Evolutionary conservation across 345 rosid species (phyloP), one percentile per base, ranked within the genome.

Genomic region (Corymbia maculata): DNA sequence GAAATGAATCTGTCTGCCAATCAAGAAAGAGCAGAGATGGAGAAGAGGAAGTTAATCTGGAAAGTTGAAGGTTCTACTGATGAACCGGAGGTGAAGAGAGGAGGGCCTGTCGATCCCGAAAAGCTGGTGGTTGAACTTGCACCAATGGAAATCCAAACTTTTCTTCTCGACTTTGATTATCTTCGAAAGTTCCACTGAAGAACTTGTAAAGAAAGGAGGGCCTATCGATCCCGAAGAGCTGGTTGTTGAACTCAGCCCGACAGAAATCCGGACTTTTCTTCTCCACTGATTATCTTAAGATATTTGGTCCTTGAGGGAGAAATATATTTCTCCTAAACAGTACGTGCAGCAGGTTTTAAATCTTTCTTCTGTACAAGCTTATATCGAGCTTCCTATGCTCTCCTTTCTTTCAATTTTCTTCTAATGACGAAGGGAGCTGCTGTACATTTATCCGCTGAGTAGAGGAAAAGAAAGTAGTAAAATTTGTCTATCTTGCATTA

Each of bases 71-170:
- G 94, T 52, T 89, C 94, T n/a, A 66, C 85, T 1, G 90, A 51
- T 84, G 97, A 90, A 87, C 17, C 89, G 24, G 90, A 88, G 88
- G 92, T 88, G 28, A 92, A 84, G 87, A 93, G 99, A 87, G 99
- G 99, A 85, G 93, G 93, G 59, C 92, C 92, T 8, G 93, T 96
- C 7, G 96, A 96, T 89, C 95, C 97, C 50, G 89, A 85, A 26
- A 92, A 90, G 91, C 93, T 95, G 87, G 95, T 92, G 49, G 94
- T 95, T 86, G 99, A 96, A 91, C 97, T 97, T 11, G 94, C 91
- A 42, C 97, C 98, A 2, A 97, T 97, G 99, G 99, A 97, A 92
- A 94, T 96, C 86, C 94, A 98, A 16, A 95, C 98, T 17, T 94
- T 96, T 88, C 42, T 92, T 52, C 87, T 97, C 5, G 93, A 90